Base-by-base conservation (phyloP, 176 grass and related monocot genomes). In the Ananas comosus region DNA sequence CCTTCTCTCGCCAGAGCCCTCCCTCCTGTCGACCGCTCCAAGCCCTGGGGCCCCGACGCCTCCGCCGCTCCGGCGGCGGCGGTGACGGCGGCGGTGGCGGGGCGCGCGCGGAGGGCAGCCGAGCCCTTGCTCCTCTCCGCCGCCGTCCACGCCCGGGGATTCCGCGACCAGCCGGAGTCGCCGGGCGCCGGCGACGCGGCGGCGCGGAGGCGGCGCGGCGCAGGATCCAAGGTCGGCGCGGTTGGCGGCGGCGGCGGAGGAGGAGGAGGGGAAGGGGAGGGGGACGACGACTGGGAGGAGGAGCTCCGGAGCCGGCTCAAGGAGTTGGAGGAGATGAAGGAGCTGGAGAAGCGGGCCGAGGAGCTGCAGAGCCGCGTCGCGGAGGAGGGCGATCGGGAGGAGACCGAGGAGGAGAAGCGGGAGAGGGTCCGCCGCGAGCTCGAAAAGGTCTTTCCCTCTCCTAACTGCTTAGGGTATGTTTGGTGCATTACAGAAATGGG, bases 391-490 rank as follows among this genome's bases (percentile, higher is more conserved):
- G n/a, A 22, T 51, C 72, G 28, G 2, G 73, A 89, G 42, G 94
- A 97, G 72, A 82, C 89, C 16, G 94, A 92, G 73, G 94, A 92
- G 65, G 86, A 92, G 80, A 97, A 97, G 89, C 86, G 89, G 49
- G 86, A 92, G 56, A 83, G 94, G 24, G 94, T 92, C 7, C 89
- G 89, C 22, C 81, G 94, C 54, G 94, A 97, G 74, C 94, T 97
- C 23, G 71, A 90, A 74, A 97, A 92, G 94, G 93, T 96, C 51
- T 42, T 42, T 42, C 42, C 2, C 18, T 22, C 9, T 23, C 16
- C 58, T 24, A 65, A 66, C 29, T n/a, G 12, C 13, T 11, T 10
- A 12, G 14, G 47, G 33, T 18, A 0, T 2, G 4, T 25, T 18
- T 8, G 22, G 4, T 27, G 63, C 10, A 53, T 65, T 25, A 14